Evolutionary conservation across 2,329 filamentous ascomycete genomes (phyloP), one percentile per base, ranked within the genome.

Genomic region (Fusarium nematophilum): DNA sequence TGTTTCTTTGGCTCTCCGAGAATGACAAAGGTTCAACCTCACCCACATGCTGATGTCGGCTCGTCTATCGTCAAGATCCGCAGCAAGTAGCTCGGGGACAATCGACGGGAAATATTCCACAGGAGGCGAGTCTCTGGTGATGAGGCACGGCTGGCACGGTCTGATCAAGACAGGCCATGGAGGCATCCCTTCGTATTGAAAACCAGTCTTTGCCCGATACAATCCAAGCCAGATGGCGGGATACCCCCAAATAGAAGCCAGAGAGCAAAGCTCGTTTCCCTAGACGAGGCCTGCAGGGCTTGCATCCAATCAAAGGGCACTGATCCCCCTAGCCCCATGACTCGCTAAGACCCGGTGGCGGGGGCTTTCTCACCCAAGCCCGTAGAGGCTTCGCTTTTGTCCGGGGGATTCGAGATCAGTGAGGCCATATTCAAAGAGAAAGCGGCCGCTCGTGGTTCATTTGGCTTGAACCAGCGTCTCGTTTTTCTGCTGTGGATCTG

Each of bases 251-350:
- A 69, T 67, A 69, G 59, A 64, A 66, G 59, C 55, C 57, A 59
- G 62, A 64, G 59, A 68, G 62, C 46, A 69, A 69, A 67, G 64
- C 67, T 68, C 64, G 64, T 69, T 69, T 64, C 64, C 53, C 54
- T 68, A 68, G 59, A 68, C 66, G 66, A 68, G 57, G 38, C 46
- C 43, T 67, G 66, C 66, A 68, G 66, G 45, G 39, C 30, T 48
- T 44, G 38, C 29, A 40, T 37, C 66, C 66, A 69, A 69, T 69
- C 64, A 69, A 53, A 53, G 21, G 52, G 18, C 54, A 57, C 29
- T 44, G 30, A 37, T 63, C 50, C 64, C 53, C 45, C 45, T 50
- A 54, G 62, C 59, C 66, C 64, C 66, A 68, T 68, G 66, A 69
- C 66, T 68, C 66, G 66, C 66, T 68, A 64, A 51, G 62, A 51